Evolutionary conservation across 78 protist species (phyloP), one percentile per base, ranked within the genome.

Genomic region (Acrasis kona): DNA sequence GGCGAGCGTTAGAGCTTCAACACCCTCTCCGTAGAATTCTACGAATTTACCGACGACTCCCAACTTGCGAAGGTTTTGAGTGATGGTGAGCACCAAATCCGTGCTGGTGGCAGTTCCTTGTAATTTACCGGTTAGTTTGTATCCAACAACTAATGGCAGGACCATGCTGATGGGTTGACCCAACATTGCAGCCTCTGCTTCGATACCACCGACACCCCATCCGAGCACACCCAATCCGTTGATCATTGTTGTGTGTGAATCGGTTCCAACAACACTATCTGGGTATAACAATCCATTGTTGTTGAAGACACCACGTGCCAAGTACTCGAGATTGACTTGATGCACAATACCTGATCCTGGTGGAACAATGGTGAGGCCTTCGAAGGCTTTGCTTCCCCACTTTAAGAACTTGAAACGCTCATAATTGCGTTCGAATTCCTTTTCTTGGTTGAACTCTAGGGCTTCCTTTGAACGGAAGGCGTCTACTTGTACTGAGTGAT

Each of bases 291-390:
- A 30, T 7, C 78, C 83, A 36, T 84, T 75, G 27, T 68, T 19
- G 72, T 86, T 65, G 78, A 88, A 73, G 8, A 92, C 96, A 19
- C 68, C 81, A 32, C 92, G 85, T 12, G 96, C 92, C 5, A 86
- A 65, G 82, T 86, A 89, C 70, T 92, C 96, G 36, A 92, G 85
- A 68, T 92, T 92, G 12, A 92, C 90, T 83, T 92, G 96, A 41
- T 88, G 96, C n/a, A 88, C 91, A 61, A 88, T 88, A 41, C 96
- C 96, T 65, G 80, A 32, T 40, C 91, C 92, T 29, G 96, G 96
- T n/a, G 96, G 96, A 29, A 89, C 90, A 31, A 92, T 84, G 41
- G 64, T 34, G 10, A 92, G 35, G 70, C 72, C 40, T 35, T 84
- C 57, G 73, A 92, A 86, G 31, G 89, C 87, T 31, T 57, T 68